phyloP scores from a whole-genome alignment of 2,329 filamentous ascomycete genomes.

The Falciphora oryzae region DNA sequence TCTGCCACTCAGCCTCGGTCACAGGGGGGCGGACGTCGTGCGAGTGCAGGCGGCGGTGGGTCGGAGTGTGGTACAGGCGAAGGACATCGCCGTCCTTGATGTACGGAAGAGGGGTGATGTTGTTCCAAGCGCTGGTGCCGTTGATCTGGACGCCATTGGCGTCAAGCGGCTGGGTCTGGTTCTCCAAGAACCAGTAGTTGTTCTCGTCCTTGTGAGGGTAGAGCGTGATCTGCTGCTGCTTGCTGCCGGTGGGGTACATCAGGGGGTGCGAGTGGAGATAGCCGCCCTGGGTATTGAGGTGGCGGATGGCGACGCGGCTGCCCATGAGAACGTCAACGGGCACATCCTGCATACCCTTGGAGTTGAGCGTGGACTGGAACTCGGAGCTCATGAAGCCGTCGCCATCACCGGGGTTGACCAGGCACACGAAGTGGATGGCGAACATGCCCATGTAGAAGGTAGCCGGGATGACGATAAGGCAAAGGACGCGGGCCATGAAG shows the following conservation, averaged over 20 bases:
- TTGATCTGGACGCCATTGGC: conserved; percentile 70
- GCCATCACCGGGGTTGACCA: conserved; percentile 91
- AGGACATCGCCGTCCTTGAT: conserved; percentile 77
- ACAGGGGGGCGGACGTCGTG: conserved; percentile 88
- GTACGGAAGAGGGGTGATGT: conserved; percentile 45
- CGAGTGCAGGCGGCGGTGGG: conserved; percentile 86
- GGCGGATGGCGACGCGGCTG: conserved; percentile 78
- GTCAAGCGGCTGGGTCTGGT: conserved; percentile 85
- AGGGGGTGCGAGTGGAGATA: conserved; percentile 95
- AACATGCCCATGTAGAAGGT: conserved; percentile 97
- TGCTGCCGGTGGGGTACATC: conserved; percentile 97
- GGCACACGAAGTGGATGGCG: conserved; percentile 88
- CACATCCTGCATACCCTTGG: conserved; percentile 92
- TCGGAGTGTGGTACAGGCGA: conserved; percentile 76
- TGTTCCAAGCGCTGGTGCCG: conserved; percentile 81
- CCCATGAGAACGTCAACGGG: conserved; percentile 88
- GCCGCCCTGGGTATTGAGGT: conserved; percentile 95
- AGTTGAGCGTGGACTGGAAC: conserved; percentile 96
- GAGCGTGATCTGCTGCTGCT: conserved; percentile 97
- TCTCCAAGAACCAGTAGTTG: conserved; percentile 91
- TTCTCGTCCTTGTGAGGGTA: conserved; percentile 99
- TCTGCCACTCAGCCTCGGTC: conserved; percentile 88
- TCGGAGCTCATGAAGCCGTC: conserved; percentile 99
- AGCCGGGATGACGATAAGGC: conserved; percentile 80
- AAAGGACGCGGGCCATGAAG: conserved; percentile 84